These are phyloP conservation scores for Salvia miltiorrhiza DNA, from an alignment of 257 asterid genomes.

Conservation along the genomic window DNA sequence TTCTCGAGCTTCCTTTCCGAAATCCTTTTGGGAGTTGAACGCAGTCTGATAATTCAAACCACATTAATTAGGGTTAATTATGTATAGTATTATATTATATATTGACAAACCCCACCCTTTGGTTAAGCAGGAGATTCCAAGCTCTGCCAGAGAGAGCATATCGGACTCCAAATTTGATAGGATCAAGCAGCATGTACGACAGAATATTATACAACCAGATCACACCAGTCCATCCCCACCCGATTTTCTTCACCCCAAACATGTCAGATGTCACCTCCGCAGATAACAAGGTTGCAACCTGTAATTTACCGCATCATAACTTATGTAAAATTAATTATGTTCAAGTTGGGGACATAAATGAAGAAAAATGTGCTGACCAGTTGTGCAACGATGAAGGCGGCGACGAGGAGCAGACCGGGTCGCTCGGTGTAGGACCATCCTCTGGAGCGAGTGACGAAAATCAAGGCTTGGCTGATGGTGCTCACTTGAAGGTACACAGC, in stretches of 20 bases:
- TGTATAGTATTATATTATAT: no score
- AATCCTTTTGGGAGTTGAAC: conserved; percentile 46
- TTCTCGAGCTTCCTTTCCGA: conserved; percentile 58
- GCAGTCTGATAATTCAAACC: conserved; percentile 36
- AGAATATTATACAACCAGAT: conserved; percentile 45
- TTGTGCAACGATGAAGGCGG: conserved; percentile 54
- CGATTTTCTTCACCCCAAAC: conserved; percentile 37
- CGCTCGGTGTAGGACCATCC: conserved; percentile 59
- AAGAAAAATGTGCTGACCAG: conserved; percentile 21
- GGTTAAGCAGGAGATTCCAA: conserved; percentile 39
- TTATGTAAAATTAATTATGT: no score
- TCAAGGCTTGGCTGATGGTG: conserved; percentile 62
- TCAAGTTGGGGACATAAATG: no score
- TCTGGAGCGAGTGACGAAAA: conserved; percentile 54
- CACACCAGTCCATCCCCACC: conserved; percentile 46
- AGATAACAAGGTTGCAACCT: conserved; percentile 44
- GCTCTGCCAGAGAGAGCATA: conserved; percentile 50
- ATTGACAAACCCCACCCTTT: no score
- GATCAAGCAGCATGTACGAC: conserved; percentile 42
- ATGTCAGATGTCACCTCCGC: conserved; percentile 34
- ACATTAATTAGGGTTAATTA: no score
- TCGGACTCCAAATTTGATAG: conserved; percentile 44
- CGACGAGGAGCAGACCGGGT: conserved; percentile 53
- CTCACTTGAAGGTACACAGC: conserved; percentile 74
- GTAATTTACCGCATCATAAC: no score